Evolutionary conservation across 2,329 filamentous ascomycete genomes (phyloP), one percentile per base, ranked within the genome.

Genomic region (Venturia nashicola): DNA sequence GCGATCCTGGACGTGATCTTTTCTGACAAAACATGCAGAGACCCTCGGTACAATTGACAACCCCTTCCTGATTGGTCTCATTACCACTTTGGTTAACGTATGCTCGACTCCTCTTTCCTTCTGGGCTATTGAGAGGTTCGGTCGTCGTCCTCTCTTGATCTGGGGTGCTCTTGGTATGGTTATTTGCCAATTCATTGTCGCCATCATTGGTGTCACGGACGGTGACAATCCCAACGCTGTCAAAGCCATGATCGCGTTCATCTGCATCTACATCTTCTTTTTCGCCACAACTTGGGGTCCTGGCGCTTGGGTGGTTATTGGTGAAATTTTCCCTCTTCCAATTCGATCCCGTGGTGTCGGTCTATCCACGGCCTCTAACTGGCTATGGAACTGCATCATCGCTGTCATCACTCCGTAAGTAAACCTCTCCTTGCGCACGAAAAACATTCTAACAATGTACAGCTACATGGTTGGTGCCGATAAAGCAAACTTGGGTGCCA

Each of bases 181-280:
- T 40, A 73, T 93, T 71, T 92, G 89, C 80, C 88, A 95, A 77
- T 94, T 94, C 82, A 80, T 96, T 72, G 89, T 94, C 65, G 91
- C 85, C 71, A 91, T 94, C 68, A 76, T 83, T 62, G 82, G 80
- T 66, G 72, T 70, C 27, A 70, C 77, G 0, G 68, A 68, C 40
- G 69, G 64, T 18, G 74, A 76, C 68, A 75, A 75, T 69, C 66
- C 70, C 63, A n/a, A 66, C 2, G 76, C 79, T 9, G 77, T 81
- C 69, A 91, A 68, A 65, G 85, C 88, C 61, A 86, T 92, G 81
- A 91, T 96, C 68, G 85, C 89, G 66, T 94, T 95, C 79, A 94
- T 94, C 72, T 88, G 86, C 78, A 86, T 96, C 79, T 94, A 91
- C 83, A 92, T 96, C 81, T 91, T 91, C 83, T 93, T 88, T 82